Base-by-base conservation (phyloP, 768 basidiomycete genomes). In the Sporobolomyces roseus region DNA sequence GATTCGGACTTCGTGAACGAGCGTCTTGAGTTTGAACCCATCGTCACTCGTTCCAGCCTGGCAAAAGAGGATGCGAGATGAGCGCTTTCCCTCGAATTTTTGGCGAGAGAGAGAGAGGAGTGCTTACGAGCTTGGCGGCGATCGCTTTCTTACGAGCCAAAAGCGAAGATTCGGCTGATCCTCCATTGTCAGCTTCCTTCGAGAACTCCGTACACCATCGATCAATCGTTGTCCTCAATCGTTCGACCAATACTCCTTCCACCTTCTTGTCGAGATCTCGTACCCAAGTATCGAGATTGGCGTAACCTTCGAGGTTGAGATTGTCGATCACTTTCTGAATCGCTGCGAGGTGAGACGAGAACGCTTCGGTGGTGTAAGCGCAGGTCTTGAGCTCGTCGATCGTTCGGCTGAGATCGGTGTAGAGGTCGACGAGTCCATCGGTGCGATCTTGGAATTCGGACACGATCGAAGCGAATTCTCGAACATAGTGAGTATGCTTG, bases 381-480 rank as follows among this genome's bases (percentile, higher is more conserved):
- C 96, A 98, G 3, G 89, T 89, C 9, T 85, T 81, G 9, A 99
- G 83, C 73, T 94, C 91, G 70, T 96, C 91, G 1, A 98, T 87
- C 0, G 87, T 85, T 2, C 88, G 85, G 14, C 85, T 81, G 52
- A 96, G 90, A 60, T 93, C 91, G 73, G 86, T 87, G 78, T 91
- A 91, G 61, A 93, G 81, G 73, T 94, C 93, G 70, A 99, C 90
- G 62, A 94, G 87, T 58, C 84, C 88, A 78, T 94, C 94, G 50
- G 93, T 90, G 79, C 97, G 96, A 81, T 99, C 96, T 87, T 97
- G 94, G 29, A 99, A 81, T 14, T 94, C 83, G 1, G 93, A 93
- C 0, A 97, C 89, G 6, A 91, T 85, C 68, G 89, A 90, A 2
- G 94, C 93, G 76, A 97, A 96, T 77, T 98, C 93, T 64, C 92